Evolutionary conservation across 495 filamentous ascomycete genomes (phyloP), one percentile per base, ranked within the genome.

Genomic region (Ramalina intermedia): DNA sequence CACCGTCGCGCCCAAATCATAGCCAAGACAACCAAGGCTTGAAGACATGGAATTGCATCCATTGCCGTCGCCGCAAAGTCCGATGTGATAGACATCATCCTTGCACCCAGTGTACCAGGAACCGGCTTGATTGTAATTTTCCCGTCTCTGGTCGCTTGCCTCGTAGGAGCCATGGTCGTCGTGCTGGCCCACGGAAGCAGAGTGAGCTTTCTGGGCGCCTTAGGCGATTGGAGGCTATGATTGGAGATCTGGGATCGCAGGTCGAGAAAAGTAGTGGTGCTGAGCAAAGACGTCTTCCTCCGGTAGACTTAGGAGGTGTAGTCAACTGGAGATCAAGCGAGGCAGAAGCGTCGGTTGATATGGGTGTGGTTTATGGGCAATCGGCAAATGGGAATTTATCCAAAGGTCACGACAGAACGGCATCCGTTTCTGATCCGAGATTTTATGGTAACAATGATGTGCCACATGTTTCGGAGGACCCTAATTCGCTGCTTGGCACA

Each of bases 11-110:
- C 37, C 13, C 14, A 7, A 38, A 37, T 14, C 2, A 2, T 17
- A 13, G 20, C 33, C 21, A 24, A 26, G n/a, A 37, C 20, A 51
- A 14, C 35, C 21, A 50, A 36, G 13, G 3, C 29, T 5, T 46
- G 7, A 50, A 50, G 14, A 21, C 43, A 17, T 55, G 53, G 56
- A 58, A 43, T 36, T 58, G 56, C 42, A 29, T 55, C 35, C 53
- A 44, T 36, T 58, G 56, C 49, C 53, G 53, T n/a, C 49, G 53
- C 21, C 49, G 56, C 20, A 58, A 58, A 43, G 37, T 55, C 6
- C 56, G 56, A 14, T 58, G 56, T 47, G 46, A 58, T 43, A 48
- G 56, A 49, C 53, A 43, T 18, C 37, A 37, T 16, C 56, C 56
- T 41, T 58, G 56, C 37, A 24, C 26, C 18, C 45, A 41, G 35